Conservation (phyloP, 1,284 basidiomycete species). For the Porodaedalea pini region DNA sequence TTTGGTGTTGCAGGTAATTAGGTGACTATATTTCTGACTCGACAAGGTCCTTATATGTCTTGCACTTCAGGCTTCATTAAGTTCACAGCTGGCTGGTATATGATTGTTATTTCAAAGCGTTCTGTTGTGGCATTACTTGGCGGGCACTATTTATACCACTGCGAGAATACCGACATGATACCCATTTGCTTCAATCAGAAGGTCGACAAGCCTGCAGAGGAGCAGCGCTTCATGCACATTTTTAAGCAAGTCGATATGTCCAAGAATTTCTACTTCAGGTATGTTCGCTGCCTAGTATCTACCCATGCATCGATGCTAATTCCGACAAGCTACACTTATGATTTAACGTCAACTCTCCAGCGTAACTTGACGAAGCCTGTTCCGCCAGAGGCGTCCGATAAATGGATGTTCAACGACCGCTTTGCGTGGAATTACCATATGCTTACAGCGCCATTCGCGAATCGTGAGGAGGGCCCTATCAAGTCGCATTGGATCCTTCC, state of each 20-base stretch:
- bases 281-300: slow-evolving; percentile 20
- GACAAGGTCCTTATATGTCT: not conserved
- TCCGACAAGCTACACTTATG: slow-evolving; percentile 78
- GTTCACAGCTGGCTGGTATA: slow-evolving; percentile 91
- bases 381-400: slow-evolving; percentile 32
- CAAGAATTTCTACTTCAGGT: slow-evolving; percentile 99
- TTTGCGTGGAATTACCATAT: slow-evolving; percentile 97
- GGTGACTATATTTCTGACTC: not conserved
- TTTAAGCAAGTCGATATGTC: slow-evolving; percentile 98
- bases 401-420: slow-evolving; percentile 79
- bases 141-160: slow-evolving; percentile 97
- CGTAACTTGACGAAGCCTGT: slow-evolving; percentile 74
- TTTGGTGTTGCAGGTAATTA: slow-evolving; percentile 72
- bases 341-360: slow-evolving; percentile 93
- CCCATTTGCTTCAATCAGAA: slow-evolving; percentile 72
- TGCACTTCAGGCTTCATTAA: slow-evolving; percentile 70
- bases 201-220: slow-evolving; percentile 80
- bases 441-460: slow-evolving; percentile 64
- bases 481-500: slow-evolving; percentile 87
- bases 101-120: slow-evolving; percentile 86
- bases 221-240: slow-evolving; percentile 82
- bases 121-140: slow-evolving; percentile 92
- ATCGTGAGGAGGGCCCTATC: slow-evolving; percentile 38
- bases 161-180: slow-evolving; percentile 86
- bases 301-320: not conserved